phyloP scores from a whole-genome alignment of 2,329 filamentous ascomycete species.

The Fusarium tupiense region DNA sequence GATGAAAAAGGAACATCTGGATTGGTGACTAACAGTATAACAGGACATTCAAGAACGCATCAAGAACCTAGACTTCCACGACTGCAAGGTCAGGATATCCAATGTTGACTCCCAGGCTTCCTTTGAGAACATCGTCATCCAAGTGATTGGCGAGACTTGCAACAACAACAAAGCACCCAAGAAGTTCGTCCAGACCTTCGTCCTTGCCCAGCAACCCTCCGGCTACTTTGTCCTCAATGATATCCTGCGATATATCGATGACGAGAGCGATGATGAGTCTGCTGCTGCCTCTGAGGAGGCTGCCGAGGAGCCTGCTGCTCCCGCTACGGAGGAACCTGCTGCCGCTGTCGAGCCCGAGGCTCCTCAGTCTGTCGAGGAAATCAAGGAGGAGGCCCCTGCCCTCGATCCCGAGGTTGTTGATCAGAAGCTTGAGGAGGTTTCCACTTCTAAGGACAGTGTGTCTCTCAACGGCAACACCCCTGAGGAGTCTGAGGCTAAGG shows the following conservation, averaged over 20 bases:
- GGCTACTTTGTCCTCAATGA: conserved; percentile 99
- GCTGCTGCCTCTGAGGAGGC: conserved; percentile 50
- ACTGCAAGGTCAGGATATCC: conserved; percentile 97
- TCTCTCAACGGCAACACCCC: conserved; percentile 47
- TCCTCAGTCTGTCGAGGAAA: conserved; percentile 42
- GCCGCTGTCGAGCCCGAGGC: conserved; percentile 49
- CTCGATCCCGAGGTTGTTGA: conserved; percentile 68
- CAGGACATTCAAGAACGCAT: conserved; percentile 95
- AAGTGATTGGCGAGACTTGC: conserved; percentile 97
- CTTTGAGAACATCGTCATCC: conserved; percentile 92
- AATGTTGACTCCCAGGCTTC: conserved; percentile 98
- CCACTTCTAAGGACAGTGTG: conserved; percentile 49
- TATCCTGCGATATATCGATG: conserved; percentile 92
- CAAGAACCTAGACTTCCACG: conserved; percentile 90
- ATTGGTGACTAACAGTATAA: conserved; percentile 17
- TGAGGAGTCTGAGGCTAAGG: conserved; percentile 51
- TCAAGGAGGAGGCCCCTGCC: conserved; percentile 41
- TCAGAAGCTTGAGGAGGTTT: conserved; percentile 78
- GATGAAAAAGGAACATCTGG: background rate
- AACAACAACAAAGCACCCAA: conserved; percentile 91
- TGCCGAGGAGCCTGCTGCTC: conserved; percentile 47
- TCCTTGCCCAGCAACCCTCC: conserved; percentile 93
- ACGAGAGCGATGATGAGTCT: conserved; percentile 79
- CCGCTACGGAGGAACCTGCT: conserved; percentile 42
- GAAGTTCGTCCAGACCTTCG: conserved; percentile 98